Conservation (phyloP, 2,329 filamentous ascomycete genomes). For the Torrubiella hemipterigena region DNA sequence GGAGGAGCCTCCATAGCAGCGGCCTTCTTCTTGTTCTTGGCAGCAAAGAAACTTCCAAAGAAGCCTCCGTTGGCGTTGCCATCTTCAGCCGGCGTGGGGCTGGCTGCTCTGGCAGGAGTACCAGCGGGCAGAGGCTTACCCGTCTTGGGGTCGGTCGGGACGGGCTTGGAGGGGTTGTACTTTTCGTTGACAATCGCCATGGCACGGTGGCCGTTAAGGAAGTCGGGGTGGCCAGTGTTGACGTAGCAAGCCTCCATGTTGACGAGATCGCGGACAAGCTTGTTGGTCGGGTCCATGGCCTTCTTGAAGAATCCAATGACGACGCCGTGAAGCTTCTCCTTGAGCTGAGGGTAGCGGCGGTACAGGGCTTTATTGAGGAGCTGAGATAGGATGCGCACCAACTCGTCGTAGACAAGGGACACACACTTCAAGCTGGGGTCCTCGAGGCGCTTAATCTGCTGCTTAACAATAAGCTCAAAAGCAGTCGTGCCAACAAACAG, state of each 20-base stretch:
- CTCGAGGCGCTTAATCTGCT: constrained; percentile 92
- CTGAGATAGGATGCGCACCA: constrained; percentile 89
- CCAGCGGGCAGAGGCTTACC: constrained; percentile 75
- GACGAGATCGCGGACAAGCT: constrained; percentile 86
- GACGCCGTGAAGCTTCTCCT: constrained; percentile 92
- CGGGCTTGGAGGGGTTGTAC: constrained; percentile 68
- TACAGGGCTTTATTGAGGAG: constrained; percentile 82
- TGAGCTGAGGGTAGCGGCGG: constrained; percentile 82
- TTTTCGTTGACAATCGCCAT: constrained; percentile 96
- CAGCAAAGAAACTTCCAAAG: constrained; percentile 97
- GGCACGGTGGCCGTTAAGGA: constrained; percentile 89
- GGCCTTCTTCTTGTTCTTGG: constrained; percentile 99
- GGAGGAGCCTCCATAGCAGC: constrained; percentile 98
- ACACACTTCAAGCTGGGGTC: constrained; percentile 97
- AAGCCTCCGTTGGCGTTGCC: constrained; percentile 59
- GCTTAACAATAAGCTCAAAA: constrained; percentile 98
- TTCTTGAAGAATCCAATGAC: constrained; percentile 97
- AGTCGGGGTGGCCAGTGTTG: constrained; percentile 97
- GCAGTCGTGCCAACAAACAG: constrained; percentile 95
- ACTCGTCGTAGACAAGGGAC: constrained; percentile 90
- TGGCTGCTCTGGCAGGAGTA: constrained; percentile 60
- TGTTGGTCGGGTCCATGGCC: constrained; percentile 95
- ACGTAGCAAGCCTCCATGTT: constrained; percentile 95
- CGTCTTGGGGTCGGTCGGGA: constrained; percentile 96
- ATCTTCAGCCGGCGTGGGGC: constrained; percentile 52